Conservation (phyloP, 2,329 filamentous ascomycete species). For the Stachybotrys elegans region DNA sequence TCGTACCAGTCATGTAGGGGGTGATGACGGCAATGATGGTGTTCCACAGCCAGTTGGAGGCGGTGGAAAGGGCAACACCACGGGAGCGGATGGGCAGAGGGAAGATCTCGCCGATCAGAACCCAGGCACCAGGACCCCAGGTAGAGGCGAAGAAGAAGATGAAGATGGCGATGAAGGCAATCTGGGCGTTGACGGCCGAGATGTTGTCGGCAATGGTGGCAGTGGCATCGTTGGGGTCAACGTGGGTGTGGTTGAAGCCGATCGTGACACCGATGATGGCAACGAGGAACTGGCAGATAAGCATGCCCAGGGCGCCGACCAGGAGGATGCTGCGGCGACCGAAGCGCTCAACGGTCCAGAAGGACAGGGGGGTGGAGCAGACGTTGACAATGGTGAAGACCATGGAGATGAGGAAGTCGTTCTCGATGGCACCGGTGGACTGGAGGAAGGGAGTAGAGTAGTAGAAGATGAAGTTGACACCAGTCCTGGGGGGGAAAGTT, state of each 20-base stretch:
- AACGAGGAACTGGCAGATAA: conserved; percentile 81
- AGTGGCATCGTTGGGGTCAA: conserved; percentile 35
- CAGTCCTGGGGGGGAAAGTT: conserved; percentile 47
- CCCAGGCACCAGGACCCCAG: conserved; percentile 80
- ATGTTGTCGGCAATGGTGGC: conserved; percentile 45
- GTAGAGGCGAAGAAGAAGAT: conserved; percentile 90
- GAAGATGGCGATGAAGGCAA: conserved; percentile 86
- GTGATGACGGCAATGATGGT: conserved; percentile 65
- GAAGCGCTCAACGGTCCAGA: conserved; percentile 77
- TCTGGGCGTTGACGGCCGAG: conserved; percentile 61
- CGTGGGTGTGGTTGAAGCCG: conserved; percentile 46
- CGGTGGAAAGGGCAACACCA: conserved; percentile 80
- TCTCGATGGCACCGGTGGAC: conserved; percentile 67
- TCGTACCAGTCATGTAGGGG: conserved; percentile 57
- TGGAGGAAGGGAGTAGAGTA: conserved; percentile 82
- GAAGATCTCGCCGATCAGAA: conserved; percentile 86
- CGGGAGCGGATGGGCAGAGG: conserved; percentile 83
- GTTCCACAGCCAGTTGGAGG: conserved; percentile 92
- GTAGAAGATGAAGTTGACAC: conserved; percentile 93
- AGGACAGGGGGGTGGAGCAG: conserved; percentile 77
- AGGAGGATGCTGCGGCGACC: conserved; percentile 79
- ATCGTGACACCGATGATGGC: conserved; percentile 67
- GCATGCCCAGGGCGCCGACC: conserved; percentile 74
- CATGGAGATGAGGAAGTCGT: conserved; percentile 79
- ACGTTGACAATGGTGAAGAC: conserved; percentile 89